Evolutionary conservation across 352 stramenopile species (phyloP), one percentile per base, ranked within the genome.

Genomic region (Phytopythium montanum): DNA sequence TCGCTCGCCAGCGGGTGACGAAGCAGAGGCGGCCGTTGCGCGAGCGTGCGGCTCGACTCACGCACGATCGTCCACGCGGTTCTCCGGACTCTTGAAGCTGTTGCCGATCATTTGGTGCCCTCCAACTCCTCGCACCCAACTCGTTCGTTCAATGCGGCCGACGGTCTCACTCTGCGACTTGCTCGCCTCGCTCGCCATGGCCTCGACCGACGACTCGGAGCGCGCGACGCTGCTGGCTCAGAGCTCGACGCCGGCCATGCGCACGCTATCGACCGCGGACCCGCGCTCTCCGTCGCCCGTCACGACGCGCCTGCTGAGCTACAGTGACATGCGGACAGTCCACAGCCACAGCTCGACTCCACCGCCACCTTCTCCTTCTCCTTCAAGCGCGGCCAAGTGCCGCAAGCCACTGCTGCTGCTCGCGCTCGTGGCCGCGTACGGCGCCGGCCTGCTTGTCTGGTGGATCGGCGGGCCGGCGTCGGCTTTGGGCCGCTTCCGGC

Each of bases 331-430:
- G 18, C 26, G 48, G 8, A 18, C 28, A 7, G n/a, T 12, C 19
- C 2, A 21, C 18, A 21, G 8, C 39, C 18, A 16, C 18, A 25
- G 18, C 39, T 46, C 19, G 16, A 6, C 39, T 1, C 13, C 48
- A 9, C 8, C 45, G 23, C 3, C 48, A 19, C 41, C 28, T 14
- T 53, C 46, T 5, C 18, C 25, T 9, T n/a, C n/a, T n/a, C n/a
- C n/a, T n/a, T n/a, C n/a, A n/a, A n/a, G n/a, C n/a, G n/a, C n/a
- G 31, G 1, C 31, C 31, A 36, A 36, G 31, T 39, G 48, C 26
- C 48, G 29, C 49, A 42, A 42, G 49, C 49, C 49, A 14, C 49
- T 55, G 29, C 28, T 55, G 18, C 7, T 55, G 49, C n/a, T 31
- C 14, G 18, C 21, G 14, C 6, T 5, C 28, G 16, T 55, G 18